These are phyloP conservation scores for Lodderomyces beijingensis DNA, from an alignment of 1,139 yeast genomes.

Conservation along the genomic window DNA sequence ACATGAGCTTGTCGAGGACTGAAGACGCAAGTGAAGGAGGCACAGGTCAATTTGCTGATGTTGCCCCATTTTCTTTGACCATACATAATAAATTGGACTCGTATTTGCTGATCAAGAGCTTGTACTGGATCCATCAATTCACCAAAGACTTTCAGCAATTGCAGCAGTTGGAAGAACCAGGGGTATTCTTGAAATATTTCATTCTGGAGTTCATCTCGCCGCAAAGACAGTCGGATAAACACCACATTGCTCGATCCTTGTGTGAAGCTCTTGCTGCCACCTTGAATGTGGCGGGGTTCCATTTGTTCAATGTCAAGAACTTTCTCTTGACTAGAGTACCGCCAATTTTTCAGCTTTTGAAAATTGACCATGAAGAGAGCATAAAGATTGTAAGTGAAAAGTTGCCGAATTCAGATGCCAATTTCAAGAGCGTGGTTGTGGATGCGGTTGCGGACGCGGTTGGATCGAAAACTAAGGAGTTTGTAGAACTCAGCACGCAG, in stretches of 20 bases:
- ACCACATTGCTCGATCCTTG: slow-evolving; percentile 14
- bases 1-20: background rate
- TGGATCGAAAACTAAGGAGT: too few relatives aligned
- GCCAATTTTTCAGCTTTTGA: slow-evolving; percentile 14
- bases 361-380: background rate
- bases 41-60: background rate
- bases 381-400: slow-evolving; percentile 15
- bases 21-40: too few relatives aligned
- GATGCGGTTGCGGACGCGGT: background rate
- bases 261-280: slow-evolving; percentile 6
- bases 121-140: slow-evolving; percentile 7
- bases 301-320: slow-evolving; percentile 29
- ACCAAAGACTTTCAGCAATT: slow-evolving; percentile 6
- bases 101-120: slow-evolving; percentile 3
- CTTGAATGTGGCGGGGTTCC: slow-evolving; percentile 12
- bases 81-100: slow-evolving; percentile 6
- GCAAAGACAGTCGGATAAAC: slow-evolving; percentile 14
- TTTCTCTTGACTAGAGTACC: slow-evolving; percentile 32
- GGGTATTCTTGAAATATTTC: slow-evolving; percentile 5
- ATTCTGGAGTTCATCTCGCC: slow-evolving; percentile 15
- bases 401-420: slow-evolving; percentile 24
- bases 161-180: slow-evolving; percentile 1
- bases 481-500: too few relatives aligned
- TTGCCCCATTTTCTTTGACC: slow-evolving; percentile 5
- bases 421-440: slow-evolving; percentile 53